Evolutionary conservation across 257 asterid species (phyloP), one percentile per base, ranked within the genome.

Genomic region (Rubia yunnanensis): DNA sequence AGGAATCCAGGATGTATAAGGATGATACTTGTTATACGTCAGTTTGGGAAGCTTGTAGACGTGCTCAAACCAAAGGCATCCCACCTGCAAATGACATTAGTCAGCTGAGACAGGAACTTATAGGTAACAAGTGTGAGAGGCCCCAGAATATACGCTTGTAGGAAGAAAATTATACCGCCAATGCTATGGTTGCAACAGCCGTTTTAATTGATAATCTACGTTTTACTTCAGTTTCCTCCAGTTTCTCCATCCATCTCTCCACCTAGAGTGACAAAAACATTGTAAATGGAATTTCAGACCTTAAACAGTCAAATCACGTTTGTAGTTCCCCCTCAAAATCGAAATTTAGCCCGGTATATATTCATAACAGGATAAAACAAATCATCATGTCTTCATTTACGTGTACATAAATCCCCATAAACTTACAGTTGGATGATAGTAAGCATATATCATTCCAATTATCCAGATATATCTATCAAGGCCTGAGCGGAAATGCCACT

Each of bases 1-100:
- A 53, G 99, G 99, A 73, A 92, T 89, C 99, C 99, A 92, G 65
- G 99, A 92, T 23, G 99, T 92, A 86, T 92, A 92, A 1, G 99
- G 97, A 68, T 92, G 99, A 62, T 83, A 86, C 84, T 88, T 92
- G 86, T 87, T 92, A 80, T 92, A 92, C 59, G 86, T 62, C 69
- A 81, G 72, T 75, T 86, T 92, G 83, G 88, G 97, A 83, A 92
- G 88, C 87, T 84, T 92, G 92, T 89, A 92, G 52, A 92, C 79
- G 72, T 70, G 86, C 81, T 87, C 97, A 53, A 72, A 92, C 99
- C 97, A 92, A 70, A 87, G 74, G 67, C 81, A 87, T 20, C 85
- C 85, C 10, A 71, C 73, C 85, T 57, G 31, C 63, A 30, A 20
- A 24, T 38, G 32, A 27, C 9, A 20, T 23, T 58, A 32, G 32